Evolutionary conservation across 1,284 basidiomycete species (phyloP), one percentile per base, ranked within the genome.

Genomic region (Puccinia sorghi): DNA sequence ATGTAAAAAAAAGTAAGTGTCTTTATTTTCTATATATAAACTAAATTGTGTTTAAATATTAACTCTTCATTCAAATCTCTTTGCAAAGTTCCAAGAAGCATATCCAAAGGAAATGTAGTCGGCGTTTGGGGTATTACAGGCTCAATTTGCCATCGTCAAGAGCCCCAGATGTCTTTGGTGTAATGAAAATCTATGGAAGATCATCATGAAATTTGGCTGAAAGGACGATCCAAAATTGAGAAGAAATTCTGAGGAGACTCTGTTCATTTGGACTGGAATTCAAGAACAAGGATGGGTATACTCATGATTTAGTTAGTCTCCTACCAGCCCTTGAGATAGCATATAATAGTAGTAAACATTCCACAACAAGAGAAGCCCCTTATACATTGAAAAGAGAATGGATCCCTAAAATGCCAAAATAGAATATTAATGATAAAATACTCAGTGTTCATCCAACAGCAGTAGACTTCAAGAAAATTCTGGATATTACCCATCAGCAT

Each of bases 261-360:
- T 67, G 64, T 67, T 8, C 64, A 11, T 67, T 37, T 67, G 64
- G 64, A 25, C 8, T 67, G 17, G 50, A 70, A 32, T 48, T 50
- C 50, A 37, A 70, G 25, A 43, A 25, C n/a, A 8, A 67, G 12
- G 64, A 67, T 67, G 64, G 13, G 8, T 67, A 67, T 48, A 71
- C 67, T 8, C 67, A 71, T 52, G 67, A 71, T 20, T 71, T 43
- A 46, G 50, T 48, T 32, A 71, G 43, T 12, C 67, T 71, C 3
- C 25, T 71, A 52, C 67, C 67, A 52, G 39, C 67, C 27, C 27
- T 71, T 8, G 41, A 71, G 32, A 27, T 71, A 17, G 67, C 67
- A 4, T 71, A 71, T 32, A 71, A 52, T 27, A 71, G 41, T 52
- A 71, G 67, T 52, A 52, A 50, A 32, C 43, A 48, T 37, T 48